These are phyloP conservation scores for Hordeum marinum DNA, from an alignment of 176 grass and related monocot species.

Conservation along the genomic window DNA sequence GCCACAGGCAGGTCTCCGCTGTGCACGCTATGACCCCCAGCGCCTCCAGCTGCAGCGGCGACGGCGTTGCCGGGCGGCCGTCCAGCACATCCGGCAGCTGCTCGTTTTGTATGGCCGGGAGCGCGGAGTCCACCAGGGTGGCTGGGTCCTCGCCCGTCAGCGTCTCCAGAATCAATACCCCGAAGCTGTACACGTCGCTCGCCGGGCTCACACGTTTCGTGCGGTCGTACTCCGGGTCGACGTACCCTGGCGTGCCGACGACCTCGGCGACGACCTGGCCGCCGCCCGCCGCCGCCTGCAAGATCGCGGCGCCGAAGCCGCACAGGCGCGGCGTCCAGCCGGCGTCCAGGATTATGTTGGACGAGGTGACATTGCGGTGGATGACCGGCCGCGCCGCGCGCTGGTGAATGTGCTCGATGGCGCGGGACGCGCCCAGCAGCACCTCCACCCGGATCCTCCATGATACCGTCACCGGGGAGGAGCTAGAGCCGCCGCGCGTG, in stretches of 20 bases:
- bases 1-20: not conserved
- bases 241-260: no score
- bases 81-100: not conserved
- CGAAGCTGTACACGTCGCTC: conserved; percentile 3
- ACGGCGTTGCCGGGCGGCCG: not conserved
- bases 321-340: not conserved
- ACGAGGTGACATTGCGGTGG: not conserved
- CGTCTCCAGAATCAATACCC: not conserved
- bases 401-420: not conserved
- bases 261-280: not conserved
- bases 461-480: not conserved
- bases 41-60: not conserved
- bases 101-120: not conserved
- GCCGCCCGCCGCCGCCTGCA: not conserved
- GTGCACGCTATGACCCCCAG: not conserved
- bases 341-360: no score
- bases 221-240: not conserved
- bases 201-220: not conserved
- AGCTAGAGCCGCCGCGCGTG: not conserved
- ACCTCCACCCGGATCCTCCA: not conserved
- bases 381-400: not conserved
- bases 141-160: not conserved
- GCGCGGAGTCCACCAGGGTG: not conserved
- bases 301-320: not conserved
- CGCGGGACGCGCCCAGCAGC: not conserved